Conservation (phyloP, 2,329 filamentous ascomycete genomes). For the Colletotrichum tropicicola region DNA sequence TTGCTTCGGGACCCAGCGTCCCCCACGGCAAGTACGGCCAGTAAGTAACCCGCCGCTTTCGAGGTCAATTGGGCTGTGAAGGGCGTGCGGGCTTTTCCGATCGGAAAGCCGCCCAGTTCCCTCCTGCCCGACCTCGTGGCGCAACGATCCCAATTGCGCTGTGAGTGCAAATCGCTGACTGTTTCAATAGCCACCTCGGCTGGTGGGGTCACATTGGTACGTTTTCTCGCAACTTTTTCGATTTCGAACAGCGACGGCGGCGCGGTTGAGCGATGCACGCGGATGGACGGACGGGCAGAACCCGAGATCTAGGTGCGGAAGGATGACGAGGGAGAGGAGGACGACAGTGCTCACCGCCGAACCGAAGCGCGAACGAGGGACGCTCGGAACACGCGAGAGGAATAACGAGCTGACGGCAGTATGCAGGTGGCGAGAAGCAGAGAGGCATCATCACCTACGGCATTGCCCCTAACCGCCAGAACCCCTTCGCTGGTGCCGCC, state of each 20-base stretch:
- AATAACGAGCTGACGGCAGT: constrained; percentile 10
- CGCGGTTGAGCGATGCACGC: neutral
- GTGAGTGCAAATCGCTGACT: constrained; percentile 31
- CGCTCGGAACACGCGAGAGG: neutral
- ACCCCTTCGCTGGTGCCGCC: constrained; percentile 80
- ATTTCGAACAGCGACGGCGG: neutral
- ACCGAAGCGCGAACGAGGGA: neutral
- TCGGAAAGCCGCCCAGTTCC: neutral
- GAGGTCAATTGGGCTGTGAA: constrained; percentile 14
- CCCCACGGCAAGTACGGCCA: constrained; percentile 53
- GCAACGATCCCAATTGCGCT: neutral
- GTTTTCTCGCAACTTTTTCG: neutral
- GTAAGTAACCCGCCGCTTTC: constrained; percentile 44
- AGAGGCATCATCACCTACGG: constrained; percentile 76
- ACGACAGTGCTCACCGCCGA: neutral
- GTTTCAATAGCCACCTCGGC: constrained; percentile 71
- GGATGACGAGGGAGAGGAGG: neutral
- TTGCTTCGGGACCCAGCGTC: constrained; percentile 47
- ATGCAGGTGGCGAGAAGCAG: constrained; percentile 65
- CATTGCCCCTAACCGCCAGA: constrained; percentile 87
- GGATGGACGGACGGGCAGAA: neutral
- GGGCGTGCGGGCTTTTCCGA: constrained; percentile 42
- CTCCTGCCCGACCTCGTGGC: neutral
- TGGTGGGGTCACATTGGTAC: constrained; percentile 79
- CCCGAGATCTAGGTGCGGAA: neutral